Evolutionary conservation across 495 filamentous ascomycete species (phyloP), one percentile per base, ranked within the genome.

Genomic region (Cercophora scortea): DNA sequence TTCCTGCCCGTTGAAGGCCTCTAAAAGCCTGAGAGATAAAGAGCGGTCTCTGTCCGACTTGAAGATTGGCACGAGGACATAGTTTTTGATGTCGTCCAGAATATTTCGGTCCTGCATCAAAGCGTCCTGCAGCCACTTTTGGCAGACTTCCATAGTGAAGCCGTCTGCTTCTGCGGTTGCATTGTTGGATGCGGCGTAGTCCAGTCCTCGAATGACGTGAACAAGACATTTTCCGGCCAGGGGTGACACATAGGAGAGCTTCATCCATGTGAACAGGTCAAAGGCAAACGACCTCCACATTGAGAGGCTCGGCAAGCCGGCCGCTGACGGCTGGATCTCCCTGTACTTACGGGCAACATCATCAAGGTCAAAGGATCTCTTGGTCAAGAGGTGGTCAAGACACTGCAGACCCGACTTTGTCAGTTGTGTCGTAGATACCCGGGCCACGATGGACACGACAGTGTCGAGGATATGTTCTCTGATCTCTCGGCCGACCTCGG

Each of bases 51-150:
- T 57, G 53, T 84, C 81, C 17, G 76, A 61, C 53, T 72, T 80
- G 63, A 95, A 89, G 11, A 95, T 66, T 1, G 79, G 77, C 0
- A 86, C 77, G 17, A 95, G 79, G n/a, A 90, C 72, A 64, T 92
- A 84, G 41, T 77, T 79, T 52, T 84, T 87, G 43, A 90, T 75
- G 44, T 79, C 74, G 52, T 86, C 84, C 8, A 90, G 53, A 38
- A 71, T 67, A n/a, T 78, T 74, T 8, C 74, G 64, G 45, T 83
- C 71, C 15, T 68, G 69, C 34, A 74, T 47, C 9, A 81, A 54
- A 36, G 63, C 68, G 43, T 64, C 68, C 42, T 71, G 66, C 18
- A 83, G 71, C 61, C 76, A 80, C 13, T 58, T 52, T 42, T 73
- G 64, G 79, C 79, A 82, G 15, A 68, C 43, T 9, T 70, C 63